phyloP scores from a whole-genome alignment of 495 filamentous ascomycete species.

The Trichoderma gamsii region DNA sequence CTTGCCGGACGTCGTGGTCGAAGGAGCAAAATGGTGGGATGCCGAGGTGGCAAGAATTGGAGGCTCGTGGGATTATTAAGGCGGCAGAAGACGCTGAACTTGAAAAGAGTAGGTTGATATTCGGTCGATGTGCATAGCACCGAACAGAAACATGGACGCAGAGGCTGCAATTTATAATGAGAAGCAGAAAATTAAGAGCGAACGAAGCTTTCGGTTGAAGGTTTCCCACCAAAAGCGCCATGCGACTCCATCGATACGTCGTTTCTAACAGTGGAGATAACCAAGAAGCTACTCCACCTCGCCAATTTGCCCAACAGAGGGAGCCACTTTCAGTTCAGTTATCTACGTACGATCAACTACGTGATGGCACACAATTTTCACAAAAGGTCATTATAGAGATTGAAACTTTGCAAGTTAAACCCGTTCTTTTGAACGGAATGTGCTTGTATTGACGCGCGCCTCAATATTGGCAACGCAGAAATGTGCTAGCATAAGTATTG shows the following conservation, averaged over 20 bases:
- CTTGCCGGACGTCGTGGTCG: neutral
- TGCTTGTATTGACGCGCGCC: slow-evolving; percentile 2
- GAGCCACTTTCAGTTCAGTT: too few species aligned
- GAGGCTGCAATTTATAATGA: neutral
- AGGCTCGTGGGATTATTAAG: neutral
- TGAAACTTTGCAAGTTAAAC: neutral
- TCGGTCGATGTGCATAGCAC: neutral
- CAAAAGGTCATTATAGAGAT: neutral
- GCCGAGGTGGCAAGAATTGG: neutral
- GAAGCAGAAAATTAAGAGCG: too few species aligned
- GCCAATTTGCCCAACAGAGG: too few species aligned
- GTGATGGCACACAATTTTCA: too few species aligned
- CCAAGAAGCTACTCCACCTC: too few species aligned
- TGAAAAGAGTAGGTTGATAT: neutral
- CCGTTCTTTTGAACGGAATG: neutral
- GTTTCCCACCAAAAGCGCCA: too few species aligned
- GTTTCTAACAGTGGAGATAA: too few species aligned
- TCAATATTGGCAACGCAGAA: neutral
- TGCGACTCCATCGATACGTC: neutral
- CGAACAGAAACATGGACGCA: neutral
- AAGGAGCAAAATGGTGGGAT: neutral
- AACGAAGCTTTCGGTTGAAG: too few species aligned
- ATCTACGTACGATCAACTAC: too few species aligned
- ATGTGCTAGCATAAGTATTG: slow-evolving; percentile 5
- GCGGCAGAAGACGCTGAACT: neutral